phyloP scores from a whole-genome alignment of 1,284 basidiomycete species.

The Trichosporon sp. region DNA sequence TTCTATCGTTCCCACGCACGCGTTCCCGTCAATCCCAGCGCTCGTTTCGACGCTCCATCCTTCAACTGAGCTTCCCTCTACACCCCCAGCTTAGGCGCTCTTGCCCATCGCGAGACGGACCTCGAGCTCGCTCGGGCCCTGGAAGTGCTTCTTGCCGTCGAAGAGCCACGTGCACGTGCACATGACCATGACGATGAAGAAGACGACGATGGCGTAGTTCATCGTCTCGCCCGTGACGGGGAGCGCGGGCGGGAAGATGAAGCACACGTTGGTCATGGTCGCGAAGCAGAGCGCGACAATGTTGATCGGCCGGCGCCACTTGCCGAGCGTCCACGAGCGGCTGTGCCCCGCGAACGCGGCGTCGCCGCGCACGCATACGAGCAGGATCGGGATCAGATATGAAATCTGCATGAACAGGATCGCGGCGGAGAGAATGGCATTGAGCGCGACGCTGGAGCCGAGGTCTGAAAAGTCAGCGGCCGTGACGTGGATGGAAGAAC shows the following conservation, averaged over 20 bases:
- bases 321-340: slow-evolving; percentile 42
- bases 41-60: not conserved
- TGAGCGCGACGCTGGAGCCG: slow-evolving; percentile 42
- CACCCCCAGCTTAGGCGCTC: not conserved
- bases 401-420: slow-evolving; percentile 28
- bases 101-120: slow-evolving; percentile 8
- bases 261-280: slow-evolving; percentile 51
- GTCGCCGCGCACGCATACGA: slow-evolving; percentile 50
- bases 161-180: slow-evolving; percentile 43
- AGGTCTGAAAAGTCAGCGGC: slow-evolving; percentile 42
- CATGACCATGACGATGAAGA: slow-evolving; percentile 38
- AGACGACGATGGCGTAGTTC: slow-evolving; percentile 51
- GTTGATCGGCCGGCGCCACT: slow-evolving; percentile 38
- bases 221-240: slow-evolving; percentile 48
- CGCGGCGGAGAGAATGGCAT: slow-evolving; percentile 38
- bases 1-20: not conserved
- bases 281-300: slow-evolving; percentile 49
- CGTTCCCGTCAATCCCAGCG: no score
- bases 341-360: slow-evolving; percentile 39
- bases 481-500: not conserved
- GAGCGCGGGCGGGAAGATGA: slow-evolving; percentile 53
- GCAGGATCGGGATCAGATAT: slow-evolving; percentile 44
- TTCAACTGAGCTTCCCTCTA: not conserved
- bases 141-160: slow-evolving; percentile 45
- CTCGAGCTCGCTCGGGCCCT: slow-evolving; percentile 47